phyloP scores from a whole-genome alignment of 768 basidiomycete species.

The Xerocomus brunneocitrinus region DNA sequence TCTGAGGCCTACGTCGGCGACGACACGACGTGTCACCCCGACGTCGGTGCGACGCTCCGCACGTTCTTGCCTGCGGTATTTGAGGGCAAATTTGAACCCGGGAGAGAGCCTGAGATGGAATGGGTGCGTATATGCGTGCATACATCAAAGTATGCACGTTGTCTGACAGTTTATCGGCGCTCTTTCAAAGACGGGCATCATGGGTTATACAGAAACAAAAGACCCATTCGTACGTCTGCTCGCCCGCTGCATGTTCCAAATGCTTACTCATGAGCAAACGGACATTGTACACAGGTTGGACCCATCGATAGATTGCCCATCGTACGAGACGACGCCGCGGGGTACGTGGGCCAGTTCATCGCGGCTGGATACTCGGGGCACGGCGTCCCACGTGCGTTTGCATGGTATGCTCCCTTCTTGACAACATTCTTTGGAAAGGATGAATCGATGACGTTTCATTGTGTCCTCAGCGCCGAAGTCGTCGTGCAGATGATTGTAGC shows the following conservation, averaged over 20 bases:
- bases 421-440: too few relatives aligned
- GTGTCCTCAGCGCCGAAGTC: conserved; percentile 49
- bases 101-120: conserved; percentile 64
- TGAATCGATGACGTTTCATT: neutral
- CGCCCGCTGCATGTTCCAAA: conserved; percentile 1
- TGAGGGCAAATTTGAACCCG: conserved; percentile 46
- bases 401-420: neutral
- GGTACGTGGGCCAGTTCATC: conserved; percentile 60
- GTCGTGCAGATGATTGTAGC: conserved; percentile 55
- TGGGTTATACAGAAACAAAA: conserved; percentile 60
- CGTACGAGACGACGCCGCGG: conserved; percentile 13
- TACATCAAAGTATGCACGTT: too few relatives aligned
- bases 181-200: conserved; percentile 72
- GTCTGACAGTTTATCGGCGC: too few relatives aligned
- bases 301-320: conserved; percentile 40
- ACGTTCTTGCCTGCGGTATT: conserved; percentile 58
- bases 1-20: conserved; percentile 54
- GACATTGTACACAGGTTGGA: conserved; percentile 45
- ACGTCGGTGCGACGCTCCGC: conserved; percentile 48
- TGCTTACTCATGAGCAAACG: too few relatives aligned
- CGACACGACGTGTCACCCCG: conserved; percentile 49
- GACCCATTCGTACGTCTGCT: conserved; percentile 60
- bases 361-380: conserved; percentile 73
- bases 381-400: conserved; percentile 75
- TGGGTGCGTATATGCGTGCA: conserved; percentile 52